Percentiles rank a stretch among this genome's conserved stretches.
These are phyloP conservation scores for Zymoseptoria passerinii DNA, from an alignment of 2,329 filamentous ascomycete genomes.

Conservation along the genomic window DNA sequence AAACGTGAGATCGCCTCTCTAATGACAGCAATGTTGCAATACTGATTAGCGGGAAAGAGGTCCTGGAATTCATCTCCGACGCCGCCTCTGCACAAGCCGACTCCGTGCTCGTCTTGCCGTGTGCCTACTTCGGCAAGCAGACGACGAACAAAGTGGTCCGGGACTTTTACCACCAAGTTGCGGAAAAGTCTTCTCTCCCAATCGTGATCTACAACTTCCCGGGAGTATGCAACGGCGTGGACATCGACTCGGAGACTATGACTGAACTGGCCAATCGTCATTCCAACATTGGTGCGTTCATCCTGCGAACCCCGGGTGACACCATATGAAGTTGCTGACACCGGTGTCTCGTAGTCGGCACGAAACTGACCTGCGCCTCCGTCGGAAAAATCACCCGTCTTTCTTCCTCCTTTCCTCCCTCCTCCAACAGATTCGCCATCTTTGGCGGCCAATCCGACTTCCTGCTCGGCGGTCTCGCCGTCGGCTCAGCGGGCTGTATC, in stretches of 20 bases:
- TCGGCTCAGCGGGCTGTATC: slow-evolving; percentile 49
- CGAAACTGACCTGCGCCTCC: slow-evolving; percentile 66
- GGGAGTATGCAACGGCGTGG: slow-evolving; percentile 56
- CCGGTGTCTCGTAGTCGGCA: slow-evolving; percentile 41
- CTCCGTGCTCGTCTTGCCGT: slow-evolving; percentile 37
- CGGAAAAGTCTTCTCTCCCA: slow-evolving; percentile 51
- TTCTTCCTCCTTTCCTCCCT: slow-evolving; percentile 36
- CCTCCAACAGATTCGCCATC: slow-evolving; percentile 52
- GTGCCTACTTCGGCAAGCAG: slow-evolving; percentile 37
- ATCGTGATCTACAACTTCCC: slow-evolving; percentile 62
- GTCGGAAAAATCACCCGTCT: slow-evolving; percentile 64
- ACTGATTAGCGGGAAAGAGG: slow-evolving; percentile 5
- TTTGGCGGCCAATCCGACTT: slow-evolving; percentile 70
- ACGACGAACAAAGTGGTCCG: slow-evolving; percentile 36
- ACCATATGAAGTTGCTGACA: background rate
- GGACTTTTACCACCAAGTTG: slow-evolving; percentile 42
- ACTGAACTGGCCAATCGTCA: slow-evolving; percentile 46
- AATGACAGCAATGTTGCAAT: too few relatives aligned
- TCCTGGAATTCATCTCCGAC: slow-evolving; percentile 37
- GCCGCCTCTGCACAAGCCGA: slow-evolving; percentile 36
- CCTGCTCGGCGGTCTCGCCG: slow-evolving; percentile 48
- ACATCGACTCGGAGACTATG: slow-evolving; percentile 60
- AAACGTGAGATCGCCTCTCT: slow-evolving; percentile 23
- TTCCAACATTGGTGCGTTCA: slow-evolving; percentile 42
- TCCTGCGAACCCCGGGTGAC: background rate